Conservation (phyloP, 192 early-diverging fungal genomes). For the Thoreauomyces humboldtii region DNA sequence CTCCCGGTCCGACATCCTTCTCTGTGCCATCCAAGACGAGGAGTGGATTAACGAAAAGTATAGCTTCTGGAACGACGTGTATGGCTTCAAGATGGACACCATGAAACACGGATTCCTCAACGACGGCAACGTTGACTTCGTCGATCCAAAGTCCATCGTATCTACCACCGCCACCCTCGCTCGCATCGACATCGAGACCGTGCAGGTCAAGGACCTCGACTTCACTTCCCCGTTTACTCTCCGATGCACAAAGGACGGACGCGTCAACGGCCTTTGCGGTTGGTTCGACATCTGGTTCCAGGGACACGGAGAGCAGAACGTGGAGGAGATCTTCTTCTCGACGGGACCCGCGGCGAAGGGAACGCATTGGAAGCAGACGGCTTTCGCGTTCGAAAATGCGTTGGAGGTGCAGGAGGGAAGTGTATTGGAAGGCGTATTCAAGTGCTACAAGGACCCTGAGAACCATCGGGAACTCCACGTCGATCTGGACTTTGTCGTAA, state of each 20-base stretch:
- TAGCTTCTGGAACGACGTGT: constrained; percentile 88
- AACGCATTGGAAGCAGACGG: constrained; percentile 98
- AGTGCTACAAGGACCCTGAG: constrained; percentile 57
- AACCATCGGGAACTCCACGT: constrained; percentile 75
- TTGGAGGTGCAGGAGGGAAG: constrained; percentile 51
- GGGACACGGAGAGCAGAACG: constrained; percentile 30
- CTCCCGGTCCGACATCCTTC: constrained; percentile 64
- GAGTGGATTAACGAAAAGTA: constrained; percentile 79
- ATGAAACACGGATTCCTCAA: constrained; percentile 74
- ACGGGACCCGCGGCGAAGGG: constrained; percentile 72
- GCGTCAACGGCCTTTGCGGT: constrained; percentile 75
- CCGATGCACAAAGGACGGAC: constrained; percentile 54
- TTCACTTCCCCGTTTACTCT: constrained; percentile 73
- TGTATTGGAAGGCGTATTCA: constrained; percentile 59
- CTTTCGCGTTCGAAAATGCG: constrained; percentile 70
- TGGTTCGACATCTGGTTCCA: constrained; percentile 95
- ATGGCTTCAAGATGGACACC: constrained; percentile 85
- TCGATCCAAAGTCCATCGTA: constrained; percentile 64
- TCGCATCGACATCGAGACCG: constrained; percentile 67
- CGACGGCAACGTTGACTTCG: constrained; percentile 82
- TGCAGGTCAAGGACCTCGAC: constrained; percentile 66
- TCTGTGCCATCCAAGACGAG: constrained; percentile 73
- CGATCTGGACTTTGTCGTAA: constrained; percentile 20
- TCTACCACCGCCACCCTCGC: constrained; percentile 17
- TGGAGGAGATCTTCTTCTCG: constrained; percentile 50